These are phyloP conservation scores for Ilex paraguariensis DNA, from an alignment of 305 asterid genomes.

Conservation along the genomic window DNA sequence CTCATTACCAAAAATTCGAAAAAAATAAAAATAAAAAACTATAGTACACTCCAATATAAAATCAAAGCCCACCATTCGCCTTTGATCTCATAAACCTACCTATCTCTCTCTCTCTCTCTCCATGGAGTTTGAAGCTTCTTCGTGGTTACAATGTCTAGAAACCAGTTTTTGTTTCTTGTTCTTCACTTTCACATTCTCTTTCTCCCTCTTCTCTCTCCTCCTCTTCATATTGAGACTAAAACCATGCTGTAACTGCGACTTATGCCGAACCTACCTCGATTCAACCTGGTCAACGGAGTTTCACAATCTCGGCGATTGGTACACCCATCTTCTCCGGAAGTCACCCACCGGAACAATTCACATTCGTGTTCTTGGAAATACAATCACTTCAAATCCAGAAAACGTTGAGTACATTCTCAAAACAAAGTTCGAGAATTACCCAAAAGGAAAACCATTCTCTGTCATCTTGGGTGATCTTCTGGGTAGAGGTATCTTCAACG, in stretches of 20 bases:
- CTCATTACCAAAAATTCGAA: neutral
- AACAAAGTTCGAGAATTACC: slow-evolving; percentile 9
- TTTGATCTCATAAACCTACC: neutral
- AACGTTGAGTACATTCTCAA: slow-evolving; percentile 11
- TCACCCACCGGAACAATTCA: slow-evolving; percentile 7
- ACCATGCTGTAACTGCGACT: slow-evolving; percentile 4
- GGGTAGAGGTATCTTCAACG: slow-evolving; percentile 11
- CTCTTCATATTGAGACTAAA: neutral
- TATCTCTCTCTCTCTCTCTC: slow-evolving; percentile 2
- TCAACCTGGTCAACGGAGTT: slow-evolving; percentile 4
- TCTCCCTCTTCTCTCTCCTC: neutral
- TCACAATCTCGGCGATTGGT: slow-evolving; percentile 7
- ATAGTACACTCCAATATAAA: neutral
- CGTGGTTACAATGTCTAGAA: neutral
- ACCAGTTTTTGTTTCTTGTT: slow-evolving; percentile 3
- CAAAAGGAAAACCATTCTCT: slow-evolving; percentile 8
- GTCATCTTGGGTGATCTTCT: slow-evolving; percentile 7
- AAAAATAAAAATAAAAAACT: too few relatives aligned
- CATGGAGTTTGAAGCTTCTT: slow-evolving; percentile 7
- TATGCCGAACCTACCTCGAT: slow-evolving; percentile 1
- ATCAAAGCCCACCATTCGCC: neutral
- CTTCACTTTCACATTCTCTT: slow-evolving; percentile 1
- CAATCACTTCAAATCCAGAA: slow-evolving; percentile 9
- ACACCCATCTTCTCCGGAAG: slow-evolving; percentile 10
- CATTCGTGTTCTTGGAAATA: slow-evolving; percentile 7